Conservation (phyloP, 345 rosid species). For the Combretum micranthum region DNA sequence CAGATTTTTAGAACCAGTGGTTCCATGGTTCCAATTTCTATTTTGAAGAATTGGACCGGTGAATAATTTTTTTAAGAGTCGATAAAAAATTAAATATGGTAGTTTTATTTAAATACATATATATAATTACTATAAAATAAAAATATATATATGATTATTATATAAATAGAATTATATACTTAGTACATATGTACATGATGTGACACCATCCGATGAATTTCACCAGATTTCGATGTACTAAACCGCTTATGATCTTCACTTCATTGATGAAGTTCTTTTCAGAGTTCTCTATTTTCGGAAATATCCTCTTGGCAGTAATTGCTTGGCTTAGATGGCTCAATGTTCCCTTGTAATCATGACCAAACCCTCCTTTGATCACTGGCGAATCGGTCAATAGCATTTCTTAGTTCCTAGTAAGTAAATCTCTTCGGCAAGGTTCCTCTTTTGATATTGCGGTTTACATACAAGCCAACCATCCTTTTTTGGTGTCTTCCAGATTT, state of each 20-base stretch:
- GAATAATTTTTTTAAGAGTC: too few species aligned
- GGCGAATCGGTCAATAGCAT: conserved; percentile 12
- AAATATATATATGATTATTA: too few species aligned
- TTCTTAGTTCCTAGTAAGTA: conserved; percentile 5
- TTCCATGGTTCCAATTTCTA: too few species aligned
- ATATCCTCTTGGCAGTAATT: conserved; percentile 14
- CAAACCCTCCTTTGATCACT: conserved; percentile 9
- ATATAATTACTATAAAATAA: too few species aligned
- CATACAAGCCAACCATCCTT: background rate
- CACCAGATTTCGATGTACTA: conserved; percentile 33
- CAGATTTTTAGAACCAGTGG: too few species aligned
- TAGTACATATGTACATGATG: too few species aligned
- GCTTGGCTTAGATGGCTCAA: background rate
- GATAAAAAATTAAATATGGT: too few species aligned
- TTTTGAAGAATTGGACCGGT: too few species aligned
- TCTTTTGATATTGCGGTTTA: conserved; percentile 4
- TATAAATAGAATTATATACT: too few species aligned
- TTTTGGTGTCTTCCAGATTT: background rate
- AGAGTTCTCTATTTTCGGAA: conserved; percentile 11
- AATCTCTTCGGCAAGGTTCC: conserved; percentile 12
- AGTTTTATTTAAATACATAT: too few species aligned
- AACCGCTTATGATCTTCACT: conserved; percentile 27
- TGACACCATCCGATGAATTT: conserved; percentile 32
- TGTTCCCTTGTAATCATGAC: conserved; percentile 11
- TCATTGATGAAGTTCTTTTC: conserved; percentile 17